A percentile compares a stretch with the other conserved stretches of the same genome.
phyloP scores from a whole-genome alignment of 352 stramenopile genomes.

The Saprolegnia diclina region DNA sequence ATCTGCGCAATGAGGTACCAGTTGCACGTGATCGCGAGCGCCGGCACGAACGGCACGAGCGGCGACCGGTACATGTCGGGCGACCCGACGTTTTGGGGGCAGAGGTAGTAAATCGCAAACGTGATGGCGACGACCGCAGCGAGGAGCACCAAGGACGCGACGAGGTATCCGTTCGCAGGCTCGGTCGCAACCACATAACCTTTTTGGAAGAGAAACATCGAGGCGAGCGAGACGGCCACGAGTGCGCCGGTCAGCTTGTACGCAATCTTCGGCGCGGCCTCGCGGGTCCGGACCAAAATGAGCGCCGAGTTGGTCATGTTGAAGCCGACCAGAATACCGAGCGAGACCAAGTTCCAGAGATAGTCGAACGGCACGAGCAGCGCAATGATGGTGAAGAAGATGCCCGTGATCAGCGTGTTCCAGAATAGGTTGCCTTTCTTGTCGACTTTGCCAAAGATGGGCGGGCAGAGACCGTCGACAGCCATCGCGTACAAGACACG shows the following conservation, averaged over 20 bases:
- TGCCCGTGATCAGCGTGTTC: slow-evolving; percentile 27
- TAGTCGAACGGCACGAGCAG: slow-evolving; percentile 35
- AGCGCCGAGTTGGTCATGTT: slow-evolving; percentile 41
- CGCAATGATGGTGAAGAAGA: slow-evolving; percentile 28
- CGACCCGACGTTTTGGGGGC: slow-evolving; percentile 42
- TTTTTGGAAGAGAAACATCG: slow-evolving; percentile 63
- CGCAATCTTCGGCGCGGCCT: slow-evolving; percentile 41
- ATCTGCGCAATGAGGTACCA: slow-evolving; percentile 84
- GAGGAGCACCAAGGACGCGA: slow-evolving; percentile 35
- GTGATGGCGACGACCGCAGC: slow-evolving; percentile 32
- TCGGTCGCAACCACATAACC: slow-evolving; percentile 43
- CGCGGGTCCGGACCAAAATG: slow-evolving; percentile 37
- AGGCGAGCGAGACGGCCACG: slow-evolving; percentile 35
- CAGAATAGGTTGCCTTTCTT: slow-evolving; percentile 35
- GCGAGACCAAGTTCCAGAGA: slow-evolving; percentile 40
- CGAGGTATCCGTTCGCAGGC: not conserved
- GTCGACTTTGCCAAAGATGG: slow-evolving; percentile 42
- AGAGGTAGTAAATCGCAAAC: slow-evolving; percentile 49
- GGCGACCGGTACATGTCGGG: slow-evolving; percentile 50
- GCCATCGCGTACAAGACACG: slow-evolving; percentile 66
- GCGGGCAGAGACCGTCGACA: slow-evolving; percentile 66
- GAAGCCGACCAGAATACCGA: slow-evolving; percentile 44
- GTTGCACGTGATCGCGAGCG: slow-evolving; percentile 82
- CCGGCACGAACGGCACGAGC: slow-evolving; percentile 66
- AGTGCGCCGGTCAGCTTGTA: slow-evolving; percentile 38